Conservation (phyloP, 2,329 filamentous ascomycete genomes). For the Furcasterigmium furcatum region DNA sequence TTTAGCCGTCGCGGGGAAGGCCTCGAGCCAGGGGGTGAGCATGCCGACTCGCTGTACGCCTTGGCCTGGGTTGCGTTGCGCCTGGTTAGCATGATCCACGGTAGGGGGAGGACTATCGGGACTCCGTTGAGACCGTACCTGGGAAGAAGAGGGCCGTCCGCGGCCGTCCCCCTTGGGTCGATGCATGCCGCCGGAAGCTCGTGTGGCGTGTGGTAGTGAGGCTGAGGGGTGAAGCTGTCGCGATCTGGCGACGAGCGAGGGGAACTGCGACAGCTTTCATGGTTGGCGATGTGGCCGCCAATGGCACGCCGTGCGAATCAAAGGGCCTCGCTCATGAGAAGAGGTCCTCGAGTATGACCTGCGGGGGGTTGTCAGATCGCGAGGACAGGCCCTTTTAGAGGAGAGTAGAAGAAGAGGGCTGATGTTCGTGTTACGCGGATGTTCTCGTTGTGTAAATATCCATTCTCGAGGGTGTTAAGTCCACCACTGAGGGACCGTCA, state of each 20-base stretch:
- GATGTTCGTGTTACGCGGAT: neutral
- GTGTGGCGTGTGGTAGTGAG: neutral
- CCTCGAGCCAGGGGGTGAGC: constrained; percentile 79
- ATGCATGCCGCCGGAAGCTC: constrained; percentile 20
- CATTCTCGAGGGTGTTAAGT: neutral
- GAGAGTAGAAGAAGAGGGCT: neutral
- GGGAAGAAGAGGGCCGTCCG: constrained; percentile 60
- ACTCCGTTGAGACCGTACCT: constrained; percentile 35
- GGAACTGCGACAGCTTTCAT: constrained; percentile 12
- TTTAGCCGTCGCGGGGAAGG: constrained; percentile 74
- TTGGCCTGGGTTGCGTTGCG: constrained; percentile 55
- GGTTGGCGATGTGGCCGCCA: constrained; percentile 8
- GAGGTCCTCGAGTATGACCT: neutral
- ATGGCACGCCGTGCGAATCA: constrained; percentile 12
- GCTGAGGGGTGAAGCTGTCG: neutral
- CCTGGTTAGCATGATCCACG: neutral
- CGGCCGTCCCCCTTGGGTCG: constrained; percentile 31
- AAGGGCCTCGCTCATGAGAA: constrained; percentile 8
- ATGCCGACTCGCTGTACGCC: constrained; percentile 88
- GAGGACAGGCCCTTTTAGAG: no score
- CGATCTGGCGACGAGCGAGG: constrained; percentile 7
- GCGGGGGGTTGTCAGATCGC: no score
- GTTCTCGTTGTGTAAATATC: neutral
- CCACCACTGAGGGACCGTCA: no score
- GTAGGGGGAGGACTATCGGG: no score